Base-by-base conservation (phyloP, 2,329 filamentous ascomycete species). In the Aspergillus sp. region DNA sequence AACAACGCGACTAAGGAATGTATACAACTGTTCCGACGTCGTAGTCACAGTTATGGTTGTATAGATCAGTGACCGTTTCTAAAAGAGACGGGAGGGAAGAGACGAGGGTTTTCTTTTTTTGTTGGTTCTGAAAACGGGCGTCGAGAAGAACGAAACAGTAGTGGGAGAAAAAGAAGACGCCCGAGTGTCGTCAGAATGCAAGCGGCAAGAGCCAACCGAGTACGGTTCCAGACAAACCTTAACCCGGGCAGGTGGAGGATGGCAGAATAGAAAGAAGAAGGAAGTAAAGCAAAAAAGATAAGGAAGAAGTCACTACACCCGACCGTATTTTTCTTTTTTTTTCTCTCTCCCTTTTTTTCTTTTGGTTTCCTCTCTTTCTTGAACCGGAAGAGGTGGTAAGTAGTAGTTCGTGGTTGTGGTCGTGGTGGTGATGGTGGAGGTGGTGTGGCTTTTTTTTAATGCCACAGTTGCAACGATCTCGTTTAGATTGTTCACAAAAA, bases 151-250 rank as follows among this genome's bases (percentile, higher is more conserved):
- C 9, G 39, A 26, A 41, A 26, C 38, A 40, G 38, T n/a, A 41
- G 38, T n/a, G 28, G 38, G 8, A 46, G 29, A 29, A 39, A 30
- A 46, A 46, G 30, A 43, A 29, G 40, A 51, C 46, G 29, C 50
- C 55, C 60, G 59, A 19, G 60, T 64, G 62, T 60, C 59, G 62
- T 62, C 59, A 64, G 59, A 59, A 59, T 56, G 58, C 62, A 64
- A 62, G 59, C 61, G 61, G 61, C 59, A 62, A 60, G 54, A 57
- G 50, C 54, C 57, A 59, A 50, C 57, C 54, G 58, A 57, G 53
- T 50, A 54, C 55, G 51, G 59, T 61, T 59, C 57, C 57, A 60
- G 55, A 54, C 53, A 57, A 62, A 61, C 58, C 53, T 59, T 58
- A 60, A 57, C 52, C 48, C 39, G 48, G 35, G 44, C 19, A 41